phyloP scores from a whole-genome alignment of 2,329 filamentous ascomycete species.

The Aspergillus sojae region DNA sequence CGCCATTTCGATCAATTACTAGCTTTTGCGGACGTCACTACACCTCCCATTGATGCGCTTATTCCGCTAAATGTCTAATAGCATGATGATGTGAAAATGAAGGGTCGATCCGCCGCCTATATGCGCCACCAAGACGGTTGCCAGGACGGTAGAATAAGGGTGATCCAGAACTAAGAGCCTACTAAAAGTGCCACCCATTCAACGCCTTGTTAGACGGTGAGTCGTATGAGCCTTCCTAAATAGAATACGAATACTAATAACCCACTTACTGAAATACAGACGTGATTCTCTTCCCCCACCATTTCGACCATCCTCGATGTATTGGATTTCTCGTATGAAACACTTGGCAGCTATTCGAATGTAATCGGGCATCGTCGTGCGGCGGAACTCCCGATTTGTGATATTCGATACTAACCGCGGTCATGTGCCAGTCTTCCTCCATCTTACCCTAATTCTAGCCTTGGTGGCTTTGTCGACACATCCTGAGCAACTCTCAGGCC shows the following conservation, averaged over 20 bases:
- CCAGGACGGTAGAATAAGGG: background rate
- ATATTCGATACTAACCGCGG: background rate
- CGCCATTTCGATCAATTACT: background rate
- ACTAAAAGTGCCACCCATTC: too few relatives aligned
- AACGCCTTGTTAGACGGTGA: background rate
- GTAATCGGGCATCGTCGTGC: background rate
- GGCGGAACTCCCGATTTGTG: background rate
- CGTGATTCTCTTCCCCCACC: background rate
- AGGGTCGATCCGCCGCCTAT: background rate
- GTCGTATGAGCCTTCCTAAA: background rate
- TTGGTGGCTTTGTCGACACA: background rate
- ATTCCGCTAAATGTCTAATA: background rate
- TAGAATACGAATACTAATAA: background rate
- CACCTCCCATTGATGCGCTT: background rate
- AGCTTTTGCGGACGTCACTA: too few relatives aligned
- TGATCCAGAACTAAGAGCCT: background rate
- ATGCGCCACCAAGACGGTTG: background rate
- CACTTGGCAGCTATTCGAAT: background rate
- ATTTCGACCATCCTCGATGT: background rate
- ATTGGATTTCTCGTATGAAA: background rate
- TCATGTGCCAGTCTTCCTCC: background rate
- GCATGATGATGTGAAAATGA: background rate
- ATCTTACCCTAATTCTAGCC: background rate
- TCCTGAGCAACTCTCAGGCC: background rate
- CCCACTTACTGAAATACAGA: background rate